Conservation (phyloP, 371 early-diverging fungal genomes). For the Rhizopus microsporus region DNA sequence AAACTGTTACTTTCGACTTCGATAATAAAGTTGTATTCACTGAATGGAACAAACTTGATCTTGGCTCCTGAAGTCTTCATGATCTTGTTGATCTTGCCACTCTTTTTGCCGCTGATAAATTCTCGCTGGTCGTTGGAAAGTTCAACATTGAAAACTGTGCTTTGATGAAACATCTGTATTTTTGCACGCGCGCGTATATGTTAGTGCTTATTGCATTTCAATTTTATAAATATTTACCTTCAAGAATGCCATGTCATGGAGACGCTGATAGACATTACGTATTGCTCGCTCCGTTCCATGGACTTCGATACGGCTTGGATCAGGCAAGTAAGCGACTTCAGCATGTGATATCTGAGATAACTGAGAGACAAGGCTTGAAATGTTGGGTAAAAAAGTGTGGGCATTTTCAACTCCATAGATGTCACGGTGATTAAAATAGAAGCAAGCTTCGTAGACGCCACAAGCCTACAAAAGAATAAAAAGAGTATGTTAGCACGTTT, state of each 20-base stretch:
- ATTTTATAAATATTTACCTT: slow-evolving; percentile 21
- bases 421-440: slow-evolving; percentile 52
- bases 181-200: background rate
- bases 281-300: slow-evolving; percentile 63
- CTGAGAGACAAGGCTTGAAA: slow-evolving; percentile 45
- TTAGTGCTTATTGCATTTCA: background rate
- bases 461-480: slow-evolving; percentile 41
- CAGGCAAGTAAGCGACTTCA: slow-evolving; percentile 54
- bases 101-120: slow-evolving; percentile 94
- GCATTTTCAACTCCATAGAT: slow-evolving; percentile 2
- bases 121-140: slow-evolving; percentile 84
- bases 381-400: slow-evolving; percentile 38
- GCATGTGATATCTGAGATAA: slow-evolving; percentile 61
- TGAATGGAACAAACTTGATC: slow-evolving; percentile 59
- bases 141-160: slow-evolving; percentile 59
- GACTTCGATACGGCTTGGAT: slow-evolving; percentile 58
- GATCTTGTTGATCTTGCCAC: slow-evolving; percentile 91
- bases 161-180: slow-evolving; percentile 47
- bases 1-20: slow-evolving; percentile 63
- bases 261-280: slow-evolving; percentile 56
- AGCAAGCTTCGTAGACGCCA: slow-evolving; percentile 59
- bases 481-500: background rate
- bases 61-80: slow-evolving; percentile 65
- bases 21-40: slow-evolving; percentile 78
- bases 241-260: slow-evolving; percentile 53